Evolutionary conservation across 441 rosid species (phyloP).

Genomic region (Aleurites moluccanus): DNA sequence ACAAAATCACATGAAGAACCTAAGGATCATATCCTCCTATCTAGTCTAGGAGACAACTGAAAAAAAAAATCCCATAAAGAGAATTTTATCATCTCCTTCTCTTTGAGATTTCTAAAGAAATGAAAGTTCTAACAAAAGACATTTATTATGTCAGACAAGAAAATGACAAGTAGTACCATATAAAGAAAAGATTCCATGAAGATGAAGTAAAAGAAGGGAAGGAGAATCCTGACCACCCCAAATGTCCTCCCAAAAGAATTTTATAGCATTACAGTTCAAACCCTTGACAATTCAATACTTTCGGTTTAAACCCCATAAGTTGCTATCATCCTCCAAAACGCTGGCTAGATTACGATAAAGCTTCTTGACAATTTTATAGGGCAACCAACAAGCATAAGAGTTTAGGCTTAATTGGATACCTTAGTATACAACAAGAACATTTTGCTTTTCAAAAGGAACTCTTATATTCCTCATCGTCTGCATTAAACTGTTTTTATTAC

Average conservation of each 20-base stretch:
- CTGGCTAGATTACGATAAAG: neutral
- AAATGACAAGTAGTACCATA: neutral
- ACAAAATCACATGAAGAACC: neutral
- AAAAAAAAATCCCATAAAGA: neutral
- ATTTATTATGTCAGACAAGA: neutral
- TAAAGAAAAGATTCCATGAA: neutral
- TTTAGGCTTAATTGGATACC: neutral
- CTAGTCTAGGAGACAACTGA: neutral
- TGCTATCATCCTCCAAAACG: neutral
- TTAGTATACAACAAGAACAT: neutral
- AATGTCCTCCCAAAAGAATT: neutral
- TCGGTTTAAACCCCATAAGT: neutral
- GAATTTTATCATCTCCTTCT: neutral
- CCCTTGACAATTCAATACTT: neutral
- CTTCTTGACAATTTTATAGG: neutral
- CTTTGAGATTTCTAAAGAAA: neutral
- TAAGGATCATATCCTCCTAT: neutral
- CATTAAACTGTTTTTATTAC: neutral
- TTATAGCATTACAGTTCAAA: neutral
- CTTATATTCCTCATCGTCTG: neutral
- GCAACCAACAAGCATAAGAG: neutral
- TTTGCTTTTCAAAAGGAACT: neutral
- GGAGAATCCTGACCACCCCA: neutral
- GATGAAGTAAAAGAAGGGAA: neutral
- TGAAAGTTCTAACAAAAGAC: neutral